Evolutionary conservation across 2,329 filamentous ascomycete species (phyloP), one percentile per base, ranked within the genome.

Genomic region (Phyllosticta ampelicida): DNA sequence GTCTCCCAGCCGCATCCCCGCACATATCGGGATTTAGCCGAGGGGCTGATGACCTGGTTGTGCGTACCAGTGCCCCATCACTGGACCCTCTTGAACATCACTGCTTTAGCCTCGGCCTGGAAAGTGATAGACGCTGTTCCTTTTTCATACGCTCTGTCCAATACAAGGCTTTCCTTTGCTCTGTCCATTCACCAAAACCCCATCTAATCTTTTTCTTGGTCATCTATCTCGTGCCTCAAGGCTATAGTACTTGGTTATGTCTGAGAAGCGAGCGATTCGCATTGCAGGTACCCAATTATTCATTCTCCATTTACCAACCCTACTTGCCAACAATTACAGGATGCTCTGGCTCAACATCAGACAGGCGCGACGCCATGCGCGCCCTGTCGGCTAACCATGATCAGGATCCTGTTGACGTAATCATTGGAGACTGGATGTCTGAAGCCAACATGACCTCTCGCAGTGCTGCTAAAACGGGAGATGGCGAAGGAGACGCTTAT

Each of bases 401-500:
- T 8, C 63, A 64, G 19, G 68, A 70, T 23, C 65, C 67, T 0
- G 63, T 71, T 20, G 67, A 71, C 59, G 67, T 71, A 13, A 62
- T 70, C 8, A 66, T 65, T 1, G 68, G 68, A 9, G 68, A 69
- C 23, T 69, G 66, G 67, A 67, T 70, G 66, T 65, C 64, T 29
- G 68, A 69, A 54, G 65, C 62, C 1, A 69, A 69, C 50, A 69
- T 70, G 67, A 68, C 67, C 8, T 62, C 62, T 9, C 59, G 66
- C 28, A 65, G 64, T 1, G 64, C 11, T 30, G 19, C 57, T 30
- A 54, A 60, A 8, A 19, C 19, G 19, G 11, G 16, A 16, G 16
- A 55, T 18, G 64, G 61, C 9, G 63, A 66, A 30, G 57, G 63
- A 6, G 75, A 75, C 11, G 77, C 74, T 9, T 81, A 80, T 60